Evolutionary conservation across 768 basidiomycete species (phyloP), one percentile per base, ranked within the genome.

Genomic region (Leccinum aurantiacum): DNA sequence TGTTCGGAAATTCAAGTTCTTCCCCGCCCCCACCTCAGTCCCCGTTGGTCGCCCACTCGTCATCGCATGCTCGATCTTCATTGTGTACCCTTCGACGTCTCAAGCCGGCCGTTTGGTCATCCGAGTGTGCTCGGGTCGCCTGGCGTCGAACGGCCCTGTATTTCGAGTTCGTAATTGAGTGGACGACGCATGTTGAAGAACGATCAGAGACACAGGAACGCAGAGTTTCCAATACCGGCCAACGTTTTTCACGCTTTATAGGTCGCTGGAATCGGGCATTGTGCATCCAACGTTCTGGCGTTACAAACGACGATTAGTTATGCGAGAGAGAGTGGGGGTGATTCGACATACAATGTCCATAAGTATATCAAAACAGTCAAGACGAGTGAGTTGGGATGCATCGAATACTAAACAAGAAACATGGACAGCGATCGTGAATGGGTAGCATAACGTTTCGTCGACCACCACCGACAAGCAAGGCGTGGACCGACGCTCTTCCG

Each of bases 401-500:
- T 49, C 24, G 37, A 4, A 41, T 37, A 49, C 58, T 1, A 22
- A 22, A 47, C 46, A 46, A n/a, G 22, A 22, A 22, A 22, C n/a
- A 44, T 53, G 15, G 17, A 49, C 5, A n/a, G 24, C 11, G 8
- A 37, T 37, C 37, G 6, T 37, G 7, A 15, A 37, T 15, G 37
- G 14, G 46, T 31, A 25, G 10, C 54, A 64, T 55, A 48, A 17
- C 38, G 25, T n/a, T 19, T 44, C 31, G 25, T 66, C 50, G 25
- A 22, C 38, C 54, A 54, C 58, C 31, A 31, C 31, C 10, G 31
- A 31, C 31, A 31, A 31, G 31, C 4, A 31, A 31, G 31, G 31
- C 31, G 1, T 17, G 38, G 38, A 38, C 17, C 17, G 38, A 17
- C 3, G 38, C 17, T 38, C 38, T 38, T 38, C 7, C 3, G 38